Base-by-base conservation (phyloP, 2,329 filamentous ascomycete genomes). In the Colletotrichum phormii region DNA sequence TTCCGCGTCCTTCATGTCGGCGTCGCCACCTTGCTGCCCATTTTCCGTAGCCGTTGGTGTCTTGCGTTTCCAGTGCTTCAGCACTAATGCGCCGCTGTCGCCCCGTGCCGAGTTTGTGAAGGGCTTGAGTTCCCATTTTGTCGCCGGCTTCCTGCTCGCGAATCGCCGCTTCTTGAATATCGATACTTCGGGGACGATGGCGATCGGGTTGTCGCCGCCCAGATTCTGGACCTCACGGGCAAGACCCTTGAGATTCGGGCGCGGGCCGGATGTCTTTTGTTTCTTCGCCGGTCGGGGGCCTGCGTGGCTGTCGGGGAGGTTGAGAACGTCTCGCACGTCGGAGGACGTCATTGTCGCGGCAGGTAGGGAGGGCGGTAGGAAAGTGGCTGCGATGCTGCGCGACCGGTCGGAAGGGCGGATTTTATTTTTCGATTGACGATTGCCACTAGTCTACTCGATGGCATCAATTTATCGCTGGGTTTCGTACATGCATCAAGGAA, bases 261-360 rank as follows among this genome's bases (percentile, higher is more conserved):
- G 86, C 75, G 91, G 89, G 59, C 88, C 89, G 18, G 88, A 85
- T 7, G 89, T 85, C 81, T 93, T 95, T 78, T 92, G 91, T 81
- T 96, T 95, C 85, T 97, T 97, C 55, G 89, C 84, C 53, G 91
- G 90, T 75, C 92, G 85, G 66, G 86, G 79, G 64, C 83, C 84
- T 63, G 84, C 78, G 63, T 84, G 78, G 73, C 85, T 83, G 37
- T 91, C 92, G 77, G 92, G 92, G 80, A 97, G 87, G 82, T 95
- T 94, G 79, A 97, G 91, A 80, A 97, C 94, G 82, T 97, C 95
- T 85, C 94, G 94, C 77, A 97, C 90, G 87, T 97, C 95, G 81
- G 91, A 89, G 75, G 92, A 92, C 74, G 92, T 88, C 92, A 94
- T 94, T 75, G 78, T 86, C 78, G 76, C 75, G 70, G 76, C 71